Evolutionary conservation across 108 stramenopile genomes (phyloP), one percentile per base, ranked within the genome.

Genomic region (Stephanodiscus triporus): DNA sequence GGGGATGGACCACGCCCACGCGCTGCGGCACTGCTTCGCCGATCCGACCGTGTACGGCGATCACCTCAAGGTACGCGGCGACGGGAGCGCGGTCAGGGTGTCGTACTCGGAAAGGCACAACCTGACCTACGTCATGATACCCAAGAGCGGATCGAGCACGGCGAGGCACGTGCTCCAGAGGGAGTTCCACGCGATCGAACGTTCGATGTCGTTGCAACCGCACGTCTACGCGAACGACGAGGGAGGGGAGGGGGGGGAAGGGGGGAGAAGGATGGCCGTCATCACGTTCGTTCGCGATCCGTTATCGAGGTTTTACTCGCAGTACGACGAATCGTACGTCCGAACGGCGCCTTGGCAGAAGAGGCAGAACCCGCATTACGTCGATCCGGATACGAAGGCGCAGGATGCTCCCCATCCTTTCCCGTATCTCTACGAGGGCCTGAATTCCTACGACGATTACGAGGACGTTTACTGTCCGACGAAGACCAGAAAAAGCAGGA

Each of bases 271-370:
- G 0, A 22, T 14, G 30, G 32, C 32, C 32, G 73, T 70, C 27
- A 60, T 81, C 23, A 54, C 80, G 17, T 75, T 81, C 60, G 79
- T 73, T 6, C 47, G 79, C 47, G 60, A 72, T 63, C 71, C 71
- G 4, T 40, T 72, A 23, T 53, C 71, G n/a, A 43, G 71, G 26
- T 72, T 72, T 16, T 72, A 72, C 34, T 61, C 59, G 11, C 60
- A 59, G 9, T 72, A 72, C 38, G 71, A 72, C 53, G 71, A 72
- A 19, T 48, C 58, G 20, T 72, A 60, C 37, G 42, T 49, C 50
- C 45, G 62, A 19, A 42, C 58, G 22, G 71, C 59, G 6, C 71
- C 71, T 0, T 72, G 71, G 71, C 45, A 61, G 61, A 49, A 54
- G 22, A 36, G 27, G 16, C 2, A 17, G 11, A 59, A 59, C 17